These are phyloP conservation scores for Microdochium nivale DNA, from an alignment of 2,329 filamentous ascomycete species.

Conservation along the genomic window DNA sequence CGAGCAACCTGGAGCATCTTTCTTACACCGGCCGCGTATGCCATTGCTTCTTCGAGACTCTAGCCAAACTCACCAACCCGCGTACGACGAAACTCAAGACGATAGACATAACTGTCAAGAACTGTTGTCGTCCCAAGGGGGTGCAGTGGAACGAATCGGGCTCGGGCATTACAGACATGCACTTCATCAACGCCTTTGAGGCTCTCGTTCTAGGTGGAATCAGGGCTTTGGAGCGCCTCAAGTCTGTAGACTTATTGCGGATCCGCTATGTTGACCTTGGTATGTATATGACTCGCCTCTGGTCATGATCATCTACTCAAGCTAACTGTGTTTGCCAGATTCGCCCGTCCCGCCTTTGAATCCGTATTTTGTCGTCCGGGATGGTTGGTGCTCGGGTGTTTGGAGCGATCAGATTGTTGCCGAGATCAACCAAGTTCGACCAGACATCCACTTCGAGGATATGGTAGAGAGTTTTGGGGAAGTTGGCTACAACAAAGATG, in stretches of 20 bases:
- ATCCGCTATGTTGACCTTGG: conserved; percentile 69
- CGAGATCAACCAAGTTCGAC: conserved; percentile 49
- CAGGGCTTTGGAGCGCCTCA: conserved; percentile 48
- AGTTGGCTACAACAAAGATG: conserved; percentile 49
- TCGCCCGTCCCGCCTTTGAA: conserved; percentile 63
- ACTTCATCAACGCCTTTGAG: conserved; percentile 66
- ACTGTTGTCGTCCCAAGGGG: conserved; percentile 52
- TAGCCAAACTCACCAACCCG: conserved; percentile 39
- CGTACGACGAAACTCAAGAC: conserved; percentile 48
- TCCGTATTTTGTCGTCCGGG: conserved; percentile 59
- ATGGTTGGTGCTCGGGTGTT: conserved; percentile 56
- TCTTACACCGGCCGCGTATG: conserved; percentile 67
- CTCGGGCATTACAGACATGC: conserved; percentile 62
- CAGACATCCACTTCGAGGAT: conserved; percentile 49
- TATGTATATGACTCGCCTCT: conserved; percentile 22
- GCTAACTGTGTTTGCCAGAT: conserved; percentile 33
- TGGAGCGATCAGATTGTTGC: conserved; percentile 63
- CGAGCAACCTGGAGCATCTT: conserved; percentile 56
- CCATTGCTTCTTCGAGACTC: conserved; percentile 55
- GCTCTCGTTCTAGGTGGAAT: conserved; percentile 57
- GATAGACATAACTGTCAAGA: conserved; percentile 65
- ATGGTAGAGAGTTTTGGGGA: conserved; percentile 57
- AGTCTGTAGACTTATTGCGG: conserved; percentile 53
- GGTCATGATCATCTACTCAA: not conserved
- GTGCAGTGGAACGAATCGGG: conserved; percentile 52